Conservation (phyloP, 2,329 filamentous ascomycete species). For the Pseudogymnoascus sp. region DNA sequence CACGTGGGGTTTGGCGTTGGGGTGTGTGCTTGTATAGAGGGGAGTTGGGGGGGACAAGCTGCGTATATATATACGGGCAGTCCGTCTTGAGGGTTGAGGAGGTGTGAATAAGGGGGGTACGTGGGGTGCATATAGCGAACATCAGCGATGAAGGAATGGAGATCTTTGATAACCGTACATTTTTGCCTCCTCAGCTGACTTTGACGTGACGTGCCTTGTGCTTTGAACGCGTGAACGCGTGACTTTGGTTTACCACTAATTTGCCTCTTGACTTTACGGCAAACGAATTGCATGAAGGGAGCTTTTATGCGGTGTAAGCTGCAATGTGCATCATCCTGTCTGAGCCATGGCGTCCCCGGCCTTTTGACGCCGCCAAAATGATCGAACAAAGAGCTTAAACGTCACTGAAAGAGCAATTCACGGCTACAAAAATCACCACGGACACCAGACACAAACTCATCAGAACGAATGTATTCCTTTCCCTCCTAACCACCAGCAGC, state of each 20-base stretch:
- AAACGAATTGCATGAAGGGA: background rate
- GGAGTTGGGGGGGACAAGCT: background rate
- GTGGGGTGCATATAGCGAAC: background rate
- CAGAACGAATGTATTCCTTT: background rate
- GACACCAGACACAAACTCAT: background rate
- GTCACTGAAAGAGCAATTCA: background rate
- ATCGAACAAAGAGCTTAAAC: background rate
- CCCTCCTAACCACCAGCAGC: background rate
- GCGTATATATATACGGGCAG: background rate
- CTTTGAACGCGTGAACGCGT: background rate
- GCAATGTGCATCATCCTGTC: background rate
- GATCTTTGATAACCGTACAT: background rate
- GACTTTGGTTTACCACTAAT: background rate
- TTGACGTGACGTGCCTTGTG: background rate
- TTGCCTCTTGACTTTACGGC: background rate
- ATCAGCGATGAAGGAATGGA: background rate
- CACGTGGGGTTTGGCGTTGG: conserved; percentile 8
- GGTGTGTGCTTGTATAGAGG: background rate
- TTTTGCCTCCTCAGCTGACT: background rate
- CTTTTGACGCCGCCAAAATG: background rate
- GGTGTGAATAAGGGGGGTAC: background rate
- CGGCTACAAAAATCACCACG: background rate
- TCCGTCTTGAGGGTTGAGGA: background rate
- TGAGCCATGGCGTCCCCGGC: background rate
- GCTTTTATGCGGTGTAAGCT: background rate